These are phyloP conservation scores for Chenopodium formosanum DNA, from an alignment of 148 eudicot genomes.

Conservation along the genomic window DNA sequence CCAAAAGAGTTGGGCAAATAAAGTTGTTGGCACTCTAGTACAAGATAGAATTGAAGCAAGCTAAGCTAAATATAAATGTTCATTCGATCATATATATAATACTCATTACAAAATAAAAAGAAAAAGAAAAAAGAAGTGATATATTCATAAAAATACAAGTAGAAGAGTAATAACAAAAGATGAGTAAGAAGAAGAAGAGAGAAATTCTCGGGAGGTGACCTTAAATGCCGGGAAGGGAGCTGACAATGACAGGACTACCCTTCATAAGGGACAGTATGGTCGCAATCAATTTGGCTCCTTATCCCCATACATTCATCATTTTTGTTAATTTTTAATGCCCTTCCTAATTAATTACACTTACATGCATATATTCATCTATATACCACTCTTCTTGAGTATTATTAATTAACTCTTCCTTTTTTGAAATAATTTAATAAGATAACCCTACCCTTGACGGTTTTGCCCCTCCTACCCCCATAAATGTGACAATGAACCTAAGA, in stretches of 20 bases:
- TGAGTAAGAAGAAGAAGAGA: not conserved
- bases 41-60: not conserved
- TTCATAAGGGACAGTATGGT: constrained; percentile 40
- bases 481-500: no score
- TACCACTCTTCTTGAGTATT: no score
- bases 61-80: not conserved
- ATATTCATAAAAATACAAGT: no score
- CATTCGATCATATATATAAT: no score
- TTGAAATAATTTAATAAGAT: no score
- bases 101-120: no score
- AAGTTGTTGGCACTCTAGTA: not conserved
- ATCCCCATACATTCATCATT: constrained; percentile 16
- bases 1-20: not conserved
- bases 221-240: constrained; percentile 58
- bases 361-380: no score
- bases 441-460: no score
- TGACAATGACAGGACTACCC: constrained; percentile 52
- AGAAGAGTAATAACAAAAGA: not conserved
- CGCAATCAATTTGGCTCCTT: constrained; percentile 33
- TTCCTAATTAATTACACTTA: not conserved
- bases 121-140: no score
- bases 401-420: no score
- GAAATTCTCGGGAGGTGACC: constrained; percentile 51
- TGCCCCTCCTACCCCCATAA: no score
- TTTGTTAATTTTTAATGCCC: not conserved